Percentiles rank a stretch among this genome's conserved stretches.
phyloP scores from a whole-genome alignment of 129 eudicot species.

The Glebionis coronaria region DNA sequence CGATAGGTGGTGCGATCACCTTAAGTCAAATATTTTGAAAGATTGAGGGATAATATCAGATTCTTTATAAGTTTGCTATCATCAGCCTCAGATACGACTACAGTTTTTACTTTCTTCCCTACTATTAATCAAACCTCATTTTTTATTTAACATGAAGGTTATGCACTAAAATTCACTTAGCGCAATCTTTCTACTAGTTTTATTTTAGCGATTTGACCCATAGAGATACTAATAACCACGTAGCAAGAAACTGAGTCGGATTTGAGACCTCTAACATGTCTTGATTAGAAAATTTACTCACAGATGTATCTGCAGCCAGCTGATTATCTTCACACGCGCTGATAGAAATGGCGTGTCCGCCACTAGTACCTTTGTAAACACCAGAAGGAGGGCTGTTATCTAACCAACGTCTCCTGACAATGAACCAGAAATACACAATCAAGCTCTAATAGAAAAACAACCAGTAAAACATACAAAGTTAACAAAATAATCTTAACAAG shows the following conservation, averaged over 20 bases:
- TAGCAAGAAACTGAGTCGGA: no score
- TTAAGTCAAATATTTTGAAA: no score
- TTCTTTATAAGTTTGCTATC: no score
- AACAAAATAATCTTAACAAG: neutral
- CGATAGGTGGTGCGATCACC: no score
- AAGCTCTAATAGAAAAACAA: neutral
- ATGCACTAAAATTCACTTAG: no score
- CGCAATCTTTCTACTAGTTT: no score
- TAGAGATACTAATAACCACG: no score
- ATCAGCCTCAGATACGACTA: no score
- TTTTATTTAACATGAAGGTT: no score
- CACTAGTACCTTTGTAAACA: constrained; percentile 59
- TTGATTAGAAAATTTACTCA: constrained; percentile 31
- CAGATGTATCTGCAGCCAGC: constrained; percentile 71
- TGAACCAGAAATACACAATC: constrained; percentile 14
- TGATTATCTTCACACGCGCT: constrained; percentile 81
- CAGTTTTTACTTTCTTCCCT: neutral
- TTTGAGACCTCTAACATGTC: neutral
- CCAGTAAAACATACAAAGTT: neutral
- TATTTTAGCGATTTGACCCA: no score
- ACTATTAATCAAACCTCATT: no score
- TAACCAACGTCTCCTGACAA: constrained; percentile 48
- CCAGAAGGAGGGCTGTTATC: constrained; percentile 62
- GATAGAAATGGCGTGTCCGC: constrained; percentile 63
- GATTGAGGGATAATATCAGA: no score